These are phyloP conservation scores for Hysterium pulicare DNA, from an alignment of 2,329 filamentous ascomycete genomes.

Conservation along the genomic window DNA sequence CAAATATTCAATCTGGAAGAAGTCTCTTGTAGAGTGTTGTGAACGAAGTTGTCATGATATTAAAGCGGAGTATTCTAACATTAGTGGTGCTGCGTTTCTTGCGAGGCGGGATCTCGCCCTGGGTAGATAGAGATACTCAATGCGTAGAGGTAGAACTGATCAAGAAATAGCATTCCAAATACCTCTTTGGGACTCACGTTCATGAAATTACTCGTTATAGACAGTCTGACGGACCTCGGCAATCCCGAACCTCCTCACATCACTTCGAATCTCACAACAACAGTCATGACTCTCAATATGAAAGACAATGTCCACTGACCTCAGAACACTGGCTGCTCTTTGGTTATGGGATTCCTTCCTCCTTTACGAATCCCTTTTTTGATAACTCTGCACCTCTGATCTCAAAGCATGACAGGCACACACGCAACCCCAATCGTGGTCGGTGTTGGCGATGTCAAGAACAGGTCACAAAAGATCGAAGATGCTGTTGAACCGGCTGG, in stretches of 20 bases:
- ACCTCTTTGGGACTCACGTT: no score
- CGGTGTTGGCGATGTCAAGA: slow-evolving; percentile 61
- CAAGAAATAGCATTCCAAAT: no score
- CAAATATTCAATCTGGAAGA: no score
- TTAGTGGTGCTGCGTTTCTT: no score
- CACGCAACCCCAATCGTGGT: slow-evolving; percentile 53
- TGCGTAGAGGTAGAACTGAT: no score
- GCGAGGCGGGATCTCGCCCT: no score
- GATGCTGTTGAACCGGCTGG: slow-evolving; percentile 58
- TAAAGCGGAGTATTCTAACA: no score
- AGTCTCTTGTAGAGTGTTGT: no score
- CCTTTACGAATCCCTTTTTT: not conserved
- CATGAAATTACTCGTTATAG: no score
- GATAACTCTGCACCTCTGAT: not conserved
- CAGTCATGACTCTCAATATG: no score
- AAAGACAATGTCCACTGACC: not conserved
- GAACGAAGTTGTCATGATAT: no score
- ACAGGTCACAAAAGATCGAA: slow-evolving; percentile 50
- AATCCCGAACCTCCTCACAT: not conserved
- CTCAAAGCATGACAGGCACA: not conserved
- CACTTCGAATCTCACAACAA: not conserved
- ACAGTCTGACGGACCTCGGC: not conserved
- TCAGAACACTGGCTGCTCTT: not conserved
- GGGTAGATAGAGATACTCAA: no score
- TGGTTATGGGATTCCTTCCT: not conserved